Percentiles rank a stretch among this genome's conserved stretches.
phyloP scores from a whole-genome alignment of 192 early-diverging fungal genomes.

The Dimargaris verticillata region DNA sequence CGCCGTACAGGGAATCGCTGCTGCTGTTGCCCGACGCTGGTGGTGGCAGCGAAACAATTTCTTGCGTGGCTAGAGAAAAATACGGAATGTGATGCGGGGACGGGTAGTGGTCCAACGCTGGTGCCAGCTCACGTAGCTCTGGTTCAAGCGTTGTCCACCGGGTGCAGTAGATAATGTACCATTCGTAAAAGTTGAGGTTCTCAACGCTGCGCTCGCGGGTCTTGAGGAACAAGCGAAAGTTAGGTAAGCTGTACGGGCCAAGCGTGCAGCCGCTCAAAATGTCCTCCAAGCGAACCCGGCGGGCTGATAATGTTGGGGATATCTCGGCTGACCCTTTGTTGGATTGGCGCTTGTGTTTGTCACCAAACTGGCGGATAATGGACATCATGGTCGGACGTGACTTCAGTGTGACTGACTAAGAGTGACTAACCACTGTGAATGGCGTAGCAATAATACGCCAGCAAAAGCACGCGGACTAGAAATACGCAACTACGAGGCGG shows the following conservation, averaged over 20 bases:
- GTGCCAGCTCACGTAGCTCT: not conserved
- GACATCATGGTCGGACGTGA: slow-evolving; percentile 9
- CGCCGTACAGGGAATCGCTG: no score
- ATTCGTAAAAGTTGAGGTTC: slow-evolving; percentile 11
- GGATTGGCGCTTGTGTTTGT: slow-evolving; percentile 3
- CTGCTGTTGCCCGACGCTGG: not conserved
- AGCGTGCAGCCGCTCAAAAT: slow-evolving; percentile 2
- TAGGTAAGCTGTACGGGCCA: not conserved
- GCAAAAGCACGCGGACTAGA: no score
- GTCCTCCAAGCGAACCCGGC: slow-evolving; percentile 5
- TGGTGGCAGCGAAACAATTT: not conserved
- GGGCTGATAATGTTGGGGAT: not conserved
- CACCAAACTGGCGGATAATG: not conserved
- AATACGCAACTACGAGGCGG: no score
- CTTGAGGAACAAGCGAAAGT: not conserved
- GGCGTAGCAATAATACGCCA: no score
- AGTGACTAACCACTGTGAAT: no score
- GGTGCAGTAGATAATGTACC: slow-evolving; percentile 10
- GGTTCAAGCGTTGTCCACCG: not conserved
- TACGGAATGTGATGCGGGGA: not conserved
- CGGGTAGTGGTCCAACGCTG: not conserved
- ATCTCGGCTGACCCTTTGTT: not conserved
- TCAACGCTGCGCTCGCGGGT: slow-evolving; percentile 9
- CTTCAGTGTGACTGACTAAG: no score
- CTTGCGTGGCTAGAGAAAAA: not conserved